Base-by-base conservation (phyloP, 2,329 filamentous ascomycete species). In the Pseudogymnoascus sp. region DNA sequence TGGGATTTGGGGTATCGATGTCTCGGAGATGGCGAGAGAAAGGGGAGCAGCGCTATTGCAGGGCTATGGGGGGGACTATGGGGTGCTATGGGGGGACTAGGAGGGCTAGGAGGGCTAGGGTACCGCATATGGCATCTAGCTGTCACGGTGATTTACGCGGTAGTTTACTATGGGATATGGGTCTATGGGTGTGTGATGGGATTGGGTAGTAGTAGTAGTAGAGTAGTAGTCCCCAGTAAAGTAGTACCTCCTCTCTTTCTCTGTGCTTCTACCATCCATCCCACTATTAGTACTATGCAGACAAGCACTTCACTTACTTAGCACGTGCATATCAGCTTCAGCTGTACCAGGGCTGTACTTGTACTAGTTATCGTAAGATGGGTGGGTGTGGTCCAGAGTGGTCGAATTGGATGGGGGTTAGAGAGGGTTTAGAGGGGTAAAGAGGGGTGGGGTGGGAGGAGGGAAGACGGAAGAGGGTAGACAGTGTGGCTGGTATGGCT, bases 291-390 rank as follows among this genome's bases (percentile, higher is more conserved):
- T n/a, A n/a, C n/a, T n/a, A n/a, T 15, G 13, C 4, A n/a, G 11
- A 50, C 23, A 50, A n/a, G 44, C 17, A n/a, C n/a, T n/a, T n/a
- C n/a, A n/a, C n/a, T n/a, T n/a, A 15, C 17, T 13, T 50, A 50
- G 44, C 44, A 50, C 44, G 6, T 50, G 44, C 44, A 50, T 50
- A 50, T 50, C 44, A 50, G 44, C 44, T 50, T 50, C 44, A 50
- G 44, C 44, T 50, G 23, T 50, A 50, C 44, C 44, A n/a, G 44
- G 44, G 44, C n/a, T n/a, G n/a, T n/a, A n/a, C n/a, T n/a, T n/a
- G n/a, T n/a, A n/a, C n/a, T n/a, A n/a, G n/a, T n/a, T n/a, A n/a
- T n/a, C n/a, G n/a, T n/a, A n/a, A n/a, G n/a, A n/a, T n/a, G n/a
- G n/a, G n/a, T n/a, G n/a, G 15, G 38, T 21, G 17, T 42, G 38